A percentile compares a stretch with the other conserved stretches of the same genome.
Evolutionary conservation across 2,329 filamentous ascomycete species (phyloP).

Genomic region (Beauveria australis): DNA sequence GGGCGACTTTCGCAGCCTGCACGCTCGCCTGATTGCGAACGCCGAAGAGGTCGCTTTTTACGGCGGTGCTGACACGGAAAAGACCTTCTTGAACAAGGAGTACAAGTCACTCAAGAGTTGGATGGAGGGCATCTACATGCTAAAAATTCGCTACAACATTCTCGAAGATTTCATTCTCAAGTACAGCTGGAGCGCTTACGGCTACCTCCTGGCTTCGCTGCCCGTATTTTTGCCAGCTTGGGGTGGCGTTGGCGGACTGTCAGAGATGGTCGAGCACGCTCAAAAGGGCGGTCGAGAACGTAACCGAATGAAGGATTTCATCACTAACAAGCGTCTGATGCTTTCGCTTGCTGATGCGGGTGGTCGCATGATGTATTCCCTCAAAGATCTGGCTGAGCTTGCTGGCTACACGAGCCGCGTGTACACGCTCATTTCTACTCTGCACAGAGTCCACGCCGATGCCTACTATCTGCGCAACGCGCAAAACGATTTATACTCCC

Average conservation of each 20-base stretch:
- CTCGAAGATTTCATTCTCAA: conserved; percentile 97
- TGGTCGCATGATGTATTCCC: conserved; percentile 98
- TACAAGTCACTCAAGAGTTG: conserved; percentile 89
- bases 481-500: conserved; percentile 73
- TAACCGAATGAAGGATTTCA: conserved; percentile 94
- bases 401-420: conserved; percentile 94
- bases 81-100: conserved; percentile 81
- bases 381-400: conserved; percentile 93
- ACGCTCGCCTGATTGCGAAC: conserved; percentile 89
- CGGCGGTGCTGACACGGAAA: conserved; percentile 89
- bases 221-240: conserved; percentile 92
- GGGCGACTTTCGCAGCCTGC: conserved; percentile 86
- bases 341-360: conserved; percentile 92
- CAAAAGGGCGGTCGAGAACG: conserved; percentile 58
- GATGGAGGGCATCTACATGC: conserved; percentile 98
- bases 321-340: conserved; percentile 98
- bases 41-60: conserved; percentile 98
- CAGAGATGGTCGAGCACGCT: conserved; percentile 51
- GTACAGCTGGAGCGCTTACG: conserved; percentile 97
- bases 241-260: conserved; percentile 71
- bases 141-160: conserved; percentile 98
- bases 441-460: conserved; percentile 87
- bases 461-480: conserved; percentile 66
- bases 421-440: conserved; percentile 88
- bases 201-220: conserved; percentile 85